phyloP scores from a whole-genome alignment of 768 basidiomycete genomes.

The Tricholoma saponaceum region DNA sequence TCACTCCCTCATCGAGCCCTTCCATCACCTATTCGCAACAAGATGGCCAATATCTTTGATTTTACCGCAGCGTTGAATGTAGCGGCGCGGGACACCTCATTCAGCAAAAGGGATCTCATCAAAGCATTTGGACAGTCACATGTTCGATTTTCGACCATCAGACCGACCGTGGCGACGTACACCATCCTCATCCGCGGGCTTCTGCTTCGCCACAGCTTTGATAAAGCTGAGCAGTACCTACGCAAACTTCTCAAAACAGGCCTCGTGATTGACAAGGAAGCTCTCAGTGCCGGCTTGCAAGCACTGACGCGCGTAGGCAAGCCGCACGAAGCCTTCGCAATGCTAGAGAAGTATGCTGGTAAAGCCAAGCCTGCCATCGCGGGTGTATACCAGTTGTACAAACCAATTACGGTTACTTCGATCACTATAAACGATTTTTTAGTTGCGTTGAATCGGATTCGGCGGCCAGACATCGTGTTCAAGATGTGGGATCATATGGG shows the following conservation, averaged over 20 bases:
- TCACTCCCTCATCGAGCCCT: not conserved
- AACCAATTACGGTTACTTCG: constrained; percentile 10
- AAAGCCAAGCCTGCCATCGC: not conserved
- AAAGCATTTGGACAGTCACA: not conserved
- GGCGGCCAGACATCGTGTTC: constrained; percentile 62
- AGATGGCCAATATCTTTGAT: constrained; percentile 15
- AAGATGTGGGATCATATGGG: constrained; percentile 66
- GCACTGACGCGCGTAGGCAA: constrained; percentile 40
- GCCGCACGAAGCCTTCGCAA: constrained; percentile 43
- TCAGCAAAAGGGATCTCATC: constrained; percentile 4
- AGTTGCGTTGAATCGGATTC: constrained; percentile 40
- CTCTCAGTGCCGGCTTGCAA: constrained; percentile 48
- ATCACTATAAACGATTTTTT: constrained; percentile 40
- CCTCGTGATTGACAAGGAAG: constrained; percentile 38
- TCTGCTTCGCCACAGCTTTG: constrained; percentile 34
- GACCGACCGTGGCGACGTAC: constrained; percentile 43
- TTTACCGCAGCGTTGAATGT: constrained; percentile 35
- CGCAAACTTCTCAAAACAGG: constrained; percentile 31
- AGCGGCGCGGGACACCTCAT: not conserved
- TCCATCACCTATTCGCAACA: constrained; percentile 10
- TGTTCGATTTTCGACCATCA: constrained; percentile 18
- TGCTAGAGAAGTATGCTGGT: constrained; percentile 41
- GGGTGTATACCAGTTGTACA: not conserved
- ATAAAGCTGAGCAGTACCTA: constrained; percentile 42
- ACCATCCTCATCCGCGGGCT: constrained; percentile 54